phyloP scores from a whole-genome alignment of 2,329 filamentous ascomycete species.

The Aspergillus hortae region DNA sequence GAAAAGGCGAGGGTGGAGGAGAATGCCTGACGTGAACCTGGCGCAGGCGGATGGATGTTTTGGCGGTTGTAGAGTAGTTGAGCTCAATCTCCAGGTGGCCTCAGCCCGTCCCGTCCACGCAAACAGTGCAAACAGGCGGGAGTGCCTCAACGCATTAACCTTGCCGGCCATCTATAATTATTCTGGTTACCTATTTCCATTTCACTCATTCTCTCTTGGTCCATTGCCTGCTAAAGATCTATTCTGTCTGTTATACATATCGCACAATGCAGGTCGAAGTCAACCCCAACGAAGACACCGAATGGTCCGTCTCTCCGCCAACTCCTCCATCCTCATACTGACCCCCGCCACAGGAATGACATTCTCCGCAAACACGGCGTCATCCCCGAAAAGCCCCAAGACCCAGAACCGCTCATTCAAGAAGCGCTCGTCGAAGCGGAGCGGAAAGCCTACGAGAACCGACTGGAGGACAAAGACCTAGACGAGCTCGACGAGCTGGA shows the following conservation, averaged over 20 bases:
- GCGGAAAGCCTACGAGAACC: slow-evolving; percentile 81
- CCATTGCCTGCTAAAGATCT: not conserved
- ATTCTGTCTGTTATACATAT: slow-evolving; percentile 1
- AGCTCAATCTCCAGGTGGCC: slow-evolving; percentile 37
- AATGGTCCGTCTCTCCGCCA: slow-evolving; percentile 63
- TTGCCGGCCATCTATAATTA: slow-evolving; percentile 15
- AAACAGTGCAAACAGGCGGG: slow-evolving; percentile 40
- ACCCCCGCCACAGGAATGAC: slow-evolving; percentile 71
- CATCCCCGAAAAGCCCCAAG: slow-evolving; percentile 96
- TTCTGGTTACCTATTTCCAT: slow-evolving; percentile 8
- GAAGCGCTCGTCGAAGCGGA: slow-evolving; percentile 85
- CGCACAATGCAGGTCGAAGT: slow-evolving; percentile 69
- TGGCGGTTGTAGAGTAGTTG: slow-evolving; percentile 4
- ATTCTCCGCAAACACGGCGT: slow-evolving; percentile 95
- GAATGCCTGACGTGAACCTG: slow-evolving; percentile 5
- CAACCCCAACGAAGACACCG: slow-evolving; percentile 93
- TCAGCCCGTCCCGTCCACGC: slow-evolving; percentile 6
- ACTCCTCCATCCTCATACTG: slow-evolving; percentile 6
- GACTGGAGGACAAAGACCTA: slow-evolving; percentile 88
- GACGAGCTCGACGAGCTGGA: slow-evolving; percentile 92
- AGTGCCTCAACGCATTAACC: not conserved
- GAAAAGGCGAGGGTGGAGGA: slow-evolving; percentile 10
- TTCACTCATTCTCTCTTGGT: not conserved
- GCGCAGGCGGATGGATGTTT: slow-evolving; percentile 12
- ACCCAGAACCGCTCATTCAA: slow-evolving; percentile 92